Percentiles rank a stretch among this genome's conserved stretches.
phyloP scores from a whole-genome alignment of 768 basidiomycete genomes.

The Boletus reticuloceps region DNA sequence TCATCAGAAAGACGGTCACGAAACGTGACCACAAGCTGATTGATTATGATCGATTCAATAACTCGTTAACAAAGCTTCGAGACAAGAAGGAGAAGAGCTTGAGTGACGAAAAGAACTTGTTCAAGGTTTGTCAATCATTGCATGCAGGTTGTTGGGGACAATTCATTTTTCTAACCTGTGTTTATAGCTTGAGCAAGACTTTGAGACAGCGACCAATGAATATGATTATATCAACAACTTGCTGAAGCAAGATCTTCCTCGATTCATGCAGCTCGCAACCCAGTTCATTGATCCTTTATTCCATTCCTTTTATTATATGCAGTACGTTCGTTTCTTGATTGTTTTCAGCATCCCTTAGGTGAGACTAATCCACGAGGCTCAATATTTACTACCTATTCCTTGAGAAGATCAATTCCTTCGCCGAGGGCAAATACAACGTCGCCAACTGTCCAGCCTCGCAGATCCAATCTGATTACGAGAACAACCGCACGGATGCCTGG shows the following conservation, averaged over 20 bases:
- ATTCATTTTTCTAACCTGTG: neutral
- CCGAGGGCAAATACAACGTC: constrained; percentile 75
- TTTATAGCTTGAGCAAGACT: constrained; percentile 88
- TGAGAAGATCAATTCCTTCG: constrained; percentile 90
- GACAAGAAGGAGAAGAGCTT: constrained; percentile 99
- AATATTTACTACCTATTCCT: constrained; percentile 93
- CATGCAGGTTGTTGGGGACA: neutral
- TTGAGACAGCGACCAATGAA: constrained; percentile 86
- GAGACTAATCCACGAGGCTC: constrained; percentile 46
- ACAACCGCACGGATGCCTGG: constrained; percentile 80
- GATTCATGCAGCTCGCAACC: constrained; percentile 85
- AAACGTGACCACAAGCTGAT: constrained; percentile 97
- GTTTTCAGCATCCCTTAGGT: neutral
- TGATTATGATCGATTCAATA: constrained; percentile 96
- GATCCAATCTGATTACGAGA: constrained; percentile 75
- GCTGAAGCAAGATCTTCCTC: constrained; percentile 88
- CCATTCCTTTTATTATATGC: constrained; percentile 99
- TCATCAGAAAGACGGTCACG: constrained; percentile 89
- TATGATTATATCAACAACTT: constrained; percentile 91
- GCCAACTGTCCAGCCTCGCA: constrained; percentile 62
- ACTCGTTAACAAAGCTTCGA: constrained; percentile 89
- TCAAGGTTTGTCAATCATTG: constrained; percentile 61
- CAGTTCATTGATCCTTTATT: constrained; percentile 97
- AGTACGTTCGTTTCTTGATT: constrained; percentile 54
- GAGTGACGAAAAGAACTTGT: constrained; percentile 94